phyloP scores from a whole-genome alignment of 768 basidiomycete species.

The Mycena rosella region DNA sequence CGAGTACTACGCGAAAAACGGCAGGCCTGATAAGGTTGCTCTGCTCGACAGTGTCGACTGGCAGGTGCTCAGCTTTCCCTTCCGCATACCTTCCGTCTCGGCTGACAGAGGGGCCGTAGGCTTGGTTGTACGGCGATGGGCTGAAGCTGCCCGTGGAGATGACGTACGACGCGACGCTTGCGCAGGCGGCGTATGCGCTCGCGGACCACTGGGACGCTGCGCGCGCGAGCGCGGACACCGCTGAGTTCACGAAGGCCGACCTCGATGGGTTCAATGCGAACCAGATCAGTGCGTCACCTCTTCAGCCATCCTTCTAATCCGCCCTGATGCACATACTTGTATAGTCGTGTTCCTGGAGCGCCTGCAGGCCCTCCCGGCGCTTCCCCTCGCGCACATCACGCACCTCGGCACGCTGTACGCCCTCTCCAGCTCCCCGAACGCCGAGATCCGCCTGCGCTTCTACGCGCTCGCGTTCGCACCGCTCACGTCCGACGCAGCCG shows the following conservation, averaged over 20 bases:
- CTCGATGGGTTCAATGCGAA: slow-evolving; percentile 77
- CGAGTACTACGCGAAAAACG: slow-evolving; percentile 71
- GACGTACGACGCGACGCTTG: slow-evolving; percentile 78
- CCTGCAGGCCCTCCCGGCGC: slow-evolving; percentile 69
- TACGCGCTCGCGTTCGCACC: slow-evolving; percentile 77
- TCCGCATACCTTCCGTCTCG: neutral
- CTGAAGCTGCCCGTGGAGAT: slow-evolving; percentile 73
- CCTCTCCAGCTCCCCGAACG: slow-evolving; percentile 69
- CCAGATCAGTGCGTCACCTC: slow-evolving; percentile 71
- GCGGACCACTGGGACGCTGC: slow-evolving; percentile 82
- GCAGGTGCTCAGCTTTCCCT: slow-evolving; percentile 65
- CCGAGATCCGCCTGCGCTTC: slow-evolving; percentile 84
- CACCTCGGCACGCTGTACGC: slow-evolving; percentile 72
- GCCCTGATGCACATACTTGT: neutral
- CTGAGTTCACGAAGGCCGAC: slow-evolving; percentile 71
- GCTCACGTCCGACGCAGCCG: slow-evolving; percentile 59
- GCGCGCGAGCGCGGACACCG: slow-evolving; percentile 53
- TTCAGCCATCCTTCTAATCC: neutral
- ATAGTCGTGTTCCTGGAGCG: slow-evolving; percentile 88
- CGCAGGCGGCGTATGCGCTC: slow-evolving; percentile 75
- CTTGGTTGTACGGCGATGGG: slow-evolving; percentile 89
- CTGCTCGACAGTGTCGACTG: slow-evolving; percentile 80
- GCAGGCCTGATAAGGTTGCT: slow-evolving; percentile 71
- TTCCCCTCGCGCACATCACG: slow-evolving; percentile 70
- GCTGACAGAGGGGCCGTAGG: slow-evolving; percentile 50